Evolutionary conservation across 257 asterid genomes (phyloP), one percentile per base, ranked within the genome.

Genomic region (Euphrasia confusa): DNA sequence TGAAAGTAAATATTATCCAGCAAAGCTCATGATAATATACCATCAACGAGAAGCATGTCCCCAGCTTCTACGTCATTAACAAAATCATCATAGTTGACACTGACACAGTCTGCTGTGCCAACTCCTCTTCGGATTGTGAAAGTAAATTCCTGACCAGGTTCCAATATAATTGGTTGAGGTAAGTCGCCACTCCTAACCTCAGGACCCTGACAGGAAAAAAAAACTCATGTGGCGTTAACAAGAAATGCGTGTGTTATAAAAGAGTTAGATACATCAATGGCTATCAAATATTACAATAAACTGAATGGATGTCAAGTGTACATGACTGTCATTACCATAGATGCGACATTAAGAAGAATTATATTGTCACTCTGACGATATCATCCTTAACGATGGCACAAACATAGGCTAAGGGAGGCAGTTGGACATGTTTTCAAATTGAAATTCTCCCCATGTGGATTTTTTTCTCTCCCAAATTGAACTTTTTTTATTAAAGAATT

Each of bases 141-240:
- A 61, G 97, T 89, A 73, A 89, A 93, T 71, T 89, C 99, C 72
- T 93, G 96, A 66, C 97, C 99, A 61, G 87, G 53, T 55, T 52
- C 58, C 77, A 93, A 74, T n/a, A 17, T 81, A 75, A 87, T 82
- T 26, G 99, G 99, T 65, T 93, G 97, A 55, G 99, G 97, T 73
- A 93, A 87, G 70, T 93, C 99, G 15, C 99, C 99, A 64, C 97
- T 89, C 72, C 99, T 85, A 67, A 93, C 99, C 84, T 93, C 97
- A 68, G 99, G 99, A 68, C 99, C 99, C 97, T 93, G 94, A 61
- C 64, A 70, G 33, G n/a, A n/a, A n/a, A 74, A 56, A 48, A 60
- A 52, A 66, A 52, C 6, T 45, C 52, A 66, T 12, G 11, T 35
- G 40, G 15, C 53, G 32, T 28, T 32, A 63, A 17, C 48, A 50